Evolutionary conservation across 2,329 filamentous ascomycete species (phyloP).

Genomic region (Furcasterigmium sp.): DNA sequence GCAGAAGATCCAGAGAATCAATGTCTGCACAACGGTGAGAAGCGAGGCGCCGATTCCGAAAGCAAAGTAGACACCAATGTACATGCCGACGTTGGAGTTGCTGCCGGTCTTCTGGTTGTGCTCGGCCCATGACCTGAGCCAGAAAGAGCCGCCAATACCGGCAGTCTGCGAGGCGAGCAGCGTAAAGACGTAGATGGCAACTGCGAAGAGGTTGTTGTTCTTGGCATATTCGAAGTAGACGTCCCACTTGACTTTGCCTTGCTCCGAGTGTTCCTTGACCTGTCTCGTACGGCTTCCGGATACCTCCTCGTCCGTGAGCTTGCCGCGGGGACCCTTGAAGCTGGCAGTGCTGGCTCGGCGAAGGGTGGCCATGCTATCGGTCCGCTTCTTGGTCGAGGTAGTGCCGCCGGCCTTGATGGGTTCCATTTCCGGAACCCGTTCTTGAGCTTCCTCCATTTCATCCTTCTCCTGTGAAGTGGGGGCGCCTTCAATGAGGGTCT

Average conservation of each 20-base stretch:
- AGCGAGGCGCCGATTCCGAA: constrained; percentile 83
- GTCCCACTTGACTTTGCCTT: constrained; percentile 97
- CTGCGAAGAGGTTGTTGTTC: constrained; percentile 83
- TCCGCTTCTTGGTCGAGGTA: constrained; percentile 47
- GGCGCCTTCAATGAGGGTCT: constrained; percentile 50
- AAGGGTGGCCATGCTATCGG: constrained; percentile 72
- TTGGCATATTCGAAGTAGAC: constrained; percentile 95
- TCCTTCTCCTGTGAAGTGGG: constrained; percentile 49
- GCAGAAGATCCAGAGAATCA: constrained; percentile 98
- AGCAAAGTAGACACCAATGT: constrained; percentile 91
- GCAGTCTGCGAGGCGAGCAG: constrained; percentile 76
- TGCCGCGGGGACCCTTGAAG: constrained; percentile 80
- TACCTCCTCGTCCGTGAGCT: constrained; percentile 78
- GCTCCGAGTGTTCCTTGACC: constrained; percentile 80
- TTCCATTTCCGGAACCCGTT: constrained; percentile 68
- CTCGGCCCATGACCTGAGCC: constrained; percentile 93
- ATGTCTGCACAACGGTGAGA: constrained; percentile 83
- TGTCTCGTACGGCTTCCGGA: constrained; percentile 73
- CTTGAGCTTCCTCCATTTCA: constrained; percentile 72
- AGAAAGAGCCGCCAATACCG: constrained; percentile 79
- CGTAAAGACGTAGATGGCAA: constrained; percentile 71
- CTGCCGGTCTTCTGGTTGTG: constrained; percentile 60
- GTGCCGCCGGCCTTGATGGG: constrained; percentile 59
- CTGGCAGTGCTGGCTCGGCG: constrained; percentile 88
- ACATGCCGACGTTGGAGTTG: constrained; percentile 79